Evolutionary conservation across 441 rosid genomes (phyloP), one percentile per base, ranked within the genome.

Genomic region (Daphne laureola): DNA sequence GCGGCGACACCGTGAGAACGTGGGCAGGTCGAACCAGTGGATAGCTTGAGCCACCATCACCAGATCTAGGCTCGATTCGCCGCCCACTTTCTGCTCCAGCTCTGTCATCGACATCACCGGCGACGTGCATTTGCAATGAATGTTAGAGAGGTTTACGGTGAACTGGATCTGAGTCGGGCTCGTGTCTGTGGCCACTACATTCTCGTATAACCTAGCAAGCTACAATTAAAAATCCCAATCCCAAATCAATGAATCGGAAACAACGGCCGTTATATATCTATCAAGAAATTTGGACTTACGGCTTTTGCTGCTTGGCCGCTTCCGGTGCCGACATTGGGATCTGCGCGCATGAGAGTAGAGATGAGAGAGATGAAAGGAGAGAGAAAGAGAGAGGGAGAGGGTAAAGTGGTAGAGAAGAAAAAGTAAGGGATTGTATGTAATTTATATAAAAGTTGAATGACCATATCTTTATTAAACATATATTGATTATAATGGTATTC

Each of bases 311-410:
- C 96, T 45, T 87, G 95, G 46, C 96, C 98, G 26, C 76, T 85
- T 14, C 98, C 98, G 15, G 96, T 54, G 59, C 91, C 98, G 3
- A 68, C 95, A n/a, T n/a, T n/a, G n/a, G n/a, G n/a, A n/a, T n/a
- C n/a, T n/a, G n/a, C n/a, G n/a, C n/a, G n/a, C n/a, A n/a, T n/a
- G n/a, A n/a, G n/a, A n/a, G n/a, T n/a, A n/a, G n/a, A n/a, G n/a
- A n/a, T n/a, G n/a, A n/a, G n/a, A n/a, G n/a, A n/a, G n/a, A n/a
- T n/a, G n/a, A n/a, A n/a, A n/a, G n/a, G n/a, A n/a, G n/a, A 87
- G 4, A 72, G 71, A 66, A 90, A 77, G 41, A 90, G 72, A 36
- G 61, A 9, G 98, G 92, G 54, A n/a, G n/a, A n/a, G n/a, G n/a
- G n/a, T n/a, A n/a, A n/a, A n/a, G n/a, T n/a, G n/a, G n/a, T n/a